Percentiles rank a stretch among this genome's conserved stretches.
These are phyloP conservation scores for Rubia yunnanensis DNA, from an alignment of 257 asterid genomes.

Conservation along the genomic window DNA sequence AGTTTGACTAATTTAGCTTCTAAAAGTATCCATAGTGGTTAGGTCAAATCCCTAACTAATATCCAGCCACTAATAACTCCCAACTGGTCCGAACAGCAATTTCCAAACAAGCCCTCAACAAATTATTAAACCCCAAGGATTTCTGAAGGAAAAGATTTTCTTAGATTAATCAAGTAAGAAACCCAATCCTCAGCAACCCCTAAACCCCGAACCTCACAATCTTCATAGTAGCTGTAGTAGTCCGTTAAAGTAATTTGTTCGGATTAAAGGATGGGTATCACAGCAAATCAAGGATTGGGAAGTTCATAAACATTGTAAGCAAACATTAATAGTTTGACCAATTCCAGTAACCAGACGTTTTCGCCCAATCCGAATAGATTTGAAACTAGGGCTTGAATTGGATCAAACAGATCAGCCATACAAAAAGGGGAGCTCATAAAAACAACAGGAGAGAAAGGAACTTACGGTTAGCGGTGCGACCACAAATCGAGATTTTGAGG, in stretches of 20 bases:
- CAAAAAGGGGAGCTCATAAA: not conserved
- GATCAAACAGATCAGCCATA: not conserved
- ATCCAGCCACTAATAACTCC: not conserved
- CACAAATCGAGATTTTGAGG: no score
- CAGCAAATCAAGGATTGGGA: not conserved
- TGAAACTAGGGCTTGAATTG: not conserved
- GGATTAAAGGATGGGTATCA: not conserved
- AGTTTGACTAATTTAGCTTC: not conserved
- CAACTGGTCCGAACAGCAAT: not conserved
- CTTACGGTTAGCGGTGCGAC: not conserved
- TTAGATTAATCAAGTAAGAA: not conserved
- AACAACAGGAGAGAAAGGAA: not conserved
- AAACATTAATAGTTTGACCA: not conserved
- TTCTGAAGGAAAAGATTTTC: no score
- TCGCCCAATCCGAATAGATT: not conserved
- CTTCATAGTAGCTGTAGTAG: no score
- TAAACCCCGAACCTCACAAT: not conserved
- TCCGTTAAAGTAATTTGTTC: no score
- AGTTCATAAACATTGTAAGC: not conserved
- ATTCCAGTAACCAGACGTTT: not conserved
- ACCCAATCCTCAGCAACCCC: not conserved
- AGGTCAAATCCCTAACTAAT: no score
- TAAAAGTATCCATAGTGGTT: not conserved
- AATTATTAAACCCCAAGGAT: not conserved
- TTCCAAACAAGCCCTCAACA: not conserved